Evolutionary conservation across 2,329 filamentous ascomycete species (phyloP).

Genomic region (Sclerotinia spermophila): DNA sequence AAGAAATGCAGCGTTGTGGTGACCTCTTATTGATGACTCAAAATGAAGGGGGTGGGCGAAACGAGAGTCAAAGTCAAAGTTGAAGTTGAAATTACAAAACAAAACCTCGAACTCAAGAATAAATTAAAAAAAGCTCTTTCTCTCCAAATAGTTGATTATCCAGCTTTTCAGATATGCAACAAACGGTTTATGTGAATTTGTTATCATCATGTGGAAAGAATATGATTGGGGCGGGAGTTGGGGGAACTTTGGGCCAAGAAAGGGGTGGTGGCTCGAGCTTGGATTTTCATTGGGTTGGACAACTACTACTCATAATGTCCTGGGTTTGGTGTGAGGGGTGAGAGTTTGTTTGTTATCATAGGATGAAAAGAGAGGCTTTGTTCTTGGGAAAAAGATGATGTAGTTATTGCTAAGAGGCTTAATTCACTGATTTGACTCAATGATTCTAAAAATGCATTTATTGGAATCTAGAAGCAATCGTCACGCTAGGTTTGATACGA

Average conservation of each 20-base stretch:
- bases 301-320: too few species aligned
- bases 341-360: neutral
- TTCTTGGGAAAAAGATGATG: neutral
- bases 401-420: too few species aligned
- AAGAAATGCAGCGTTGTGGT: fast-evolving
- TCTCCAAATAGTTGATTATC: neutral
- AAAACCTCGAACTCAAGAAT: neutral
- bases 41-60: neutral
- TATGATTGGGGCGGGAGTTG: neutral
- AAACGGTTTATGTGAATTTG: neutral
- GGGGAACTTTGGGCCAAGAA: neutral
- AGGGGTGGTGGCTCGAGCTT: neutral
- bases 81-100: neutral
- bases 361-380: neutral
- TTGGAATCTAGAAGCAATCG: neutral
- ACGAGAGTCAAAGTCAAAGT: neutral
- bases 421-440: too few species aligned
- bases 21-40: fast-evolving
- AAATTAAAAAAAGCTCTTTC: neutral
- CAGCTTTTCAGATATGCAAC: neutral
- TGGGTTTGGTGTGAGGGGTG: too few species aligned
- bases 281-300: neutral
- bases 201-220: neutral
- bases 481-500: neutral
- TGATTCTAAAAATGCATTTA: too few species aligned